Evolutionary conservation across 2,329 filamentous ascomycete genomes (phyloP).

Genomic region (Colletotrichum sp.): DNA sequence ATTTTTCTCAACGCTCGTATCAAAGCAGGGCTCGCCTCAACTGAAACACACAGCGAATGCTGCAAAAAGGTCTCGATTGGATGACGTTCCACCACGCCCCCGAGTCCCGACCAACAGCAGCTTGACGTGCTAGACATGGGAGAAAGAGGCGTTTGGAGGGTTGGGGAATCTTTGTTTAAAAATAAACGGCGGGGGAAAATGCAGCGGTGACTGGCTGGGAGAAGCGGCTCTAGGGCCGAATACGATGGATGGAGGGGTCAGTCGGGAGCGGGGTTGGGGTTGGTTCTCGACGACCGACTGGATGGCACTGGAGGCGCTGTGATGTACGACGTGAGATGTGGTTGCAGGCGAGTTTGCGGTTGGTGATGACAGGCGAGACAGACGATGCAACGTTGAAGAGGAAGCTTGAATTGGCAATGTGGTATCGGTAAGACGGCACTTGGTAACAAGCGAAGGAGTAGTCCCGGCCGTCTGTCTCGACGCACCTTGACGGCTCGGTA

Average conservation of each 20-base stretch:
- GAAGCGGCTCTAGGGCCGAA: background rate
- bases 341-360: background rate
- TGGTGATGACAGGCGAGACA: background rate
- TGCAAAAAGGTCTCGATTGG: constrained; percentile 8
- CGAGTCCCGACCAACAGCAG: background rate
- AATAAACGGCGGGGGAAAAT: constrained; percentile 1
- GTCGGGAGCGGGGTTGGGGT: background rate
- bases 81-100: background rate
- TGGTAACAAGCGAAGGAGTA: background rate
- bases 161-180: background rate
- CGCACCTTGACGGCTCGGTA: background rate
- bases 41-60: background rate
- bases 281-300: background rate
- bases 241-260: background rate
- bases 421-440: background rate
- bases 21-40: background rate
- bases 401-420: background rate
- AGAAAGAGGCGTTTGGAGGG: constrained; percentile 1
- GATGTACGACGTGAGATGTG: background rate
- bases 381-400: background rate
- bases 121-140: constrained; percentile 5
- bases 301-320: background rate
- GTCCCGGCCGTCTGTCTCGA: background rate
- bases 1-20: background rate
- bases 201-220: background rate